Conservation (phyloP, 805 yeast genomes). For the Cyberlindnera maclurae region DNA sequence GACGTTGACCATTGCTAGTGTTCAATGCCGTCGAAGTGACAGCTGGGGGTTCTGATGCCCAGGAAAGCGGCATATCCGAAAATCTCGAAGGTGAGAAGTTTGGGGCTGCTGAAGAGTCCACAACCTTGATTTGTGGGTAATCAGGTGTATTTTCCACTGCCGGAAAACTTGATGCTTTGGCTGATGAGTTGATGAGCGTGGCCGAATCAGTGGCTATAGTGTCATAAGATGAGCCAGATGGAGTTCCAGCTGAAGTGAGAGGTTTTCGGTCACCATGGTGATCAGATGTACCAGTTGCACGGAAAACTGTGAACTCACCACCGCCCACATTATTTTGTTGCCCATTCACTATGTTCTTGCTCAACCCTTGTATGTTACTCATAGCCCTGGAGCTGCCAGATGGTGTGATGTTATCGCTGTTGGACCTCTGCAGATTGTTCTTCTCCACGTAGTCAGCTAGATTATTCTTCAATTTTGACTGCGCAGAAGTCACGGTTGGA, state of each 20-base stretch:
- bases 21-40: background rate
- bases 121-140: too few species aligned
- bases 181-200: too few species aligned
- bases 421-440: conserved; percentile 4
- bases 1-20: background rate
- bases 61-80: background rate
- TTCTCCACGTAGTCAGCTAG: conserved; percentile 4
- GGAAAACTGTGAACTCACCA: background rate
- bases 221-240: too few species aligned
- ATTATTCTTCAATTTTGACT: conserved; percentile 9
- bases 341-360: conserved; percentile 1
- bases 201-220: too few species aligned
- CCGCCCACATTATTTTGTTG: background rate
- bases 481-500: conserved; percentile 11
- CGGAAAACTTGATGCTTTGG: too few species aligned
- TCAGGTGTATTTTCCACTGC: too few species aligned
- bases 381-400: conserved; percentile 7
- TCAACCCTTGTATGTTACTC: conserved; percentile 6
- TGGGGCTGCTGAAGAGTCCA: background rate
- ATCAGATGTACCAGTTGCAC: too few species aligned
- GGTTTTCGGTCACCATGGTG: too few species aligned
- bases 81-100: conserved; percentile 4
- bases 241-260: too few species aligned
- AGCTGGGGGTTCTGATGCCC: background rate
- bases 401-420: conserved; percentile 4